phyloP scores from a whole-genome alignment of 169 alveolate genomes.

The Ichthyophthirius multifiliis region DNA sequence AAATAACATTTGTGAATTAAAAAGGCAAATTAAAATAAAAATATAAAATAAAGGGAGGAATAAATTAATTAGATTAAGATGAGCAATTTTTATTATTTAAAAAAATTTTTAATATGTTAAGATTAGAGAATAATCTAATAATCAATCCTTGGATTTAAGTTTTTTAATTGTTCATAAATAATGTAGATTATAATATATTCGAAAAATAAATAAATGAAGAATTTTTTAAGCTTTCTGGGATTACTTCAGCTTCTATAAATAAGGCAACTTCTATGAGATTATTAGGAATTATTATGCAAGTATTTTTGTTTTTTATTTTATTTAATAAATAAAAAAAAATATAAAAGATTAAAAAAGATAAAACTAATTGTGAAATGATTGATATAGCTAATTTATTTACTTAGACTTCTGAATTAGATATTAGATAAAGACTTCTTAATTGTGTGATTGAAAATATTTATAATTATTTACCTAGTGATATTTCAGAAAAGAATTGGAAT shows the following conservation, averaged over 20 bases:
- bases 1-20: neutral
- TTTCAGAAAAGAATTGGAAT: neutral
- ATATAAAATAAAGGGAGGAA: neutral
- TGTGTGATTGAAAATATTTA: neutral
- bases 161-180: neutral
- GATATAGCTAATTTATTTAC: neutral
- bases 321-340: neutral
- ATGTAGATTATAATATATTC: neutral
- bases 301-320: neutral
- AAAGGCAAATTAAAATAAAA: neutral
- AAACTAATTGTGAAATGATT: neutral
- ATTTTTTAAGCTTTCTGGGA: neutral
- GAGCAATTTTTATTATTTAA: neutral
- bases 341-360: neutral
- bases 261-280: slow-evolving; percentile 2
- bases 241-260: neutral
- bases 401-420: neutral
- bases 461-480: neutral
- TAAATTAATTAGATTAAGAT: neutral
- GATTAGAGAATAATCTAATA: neutral
- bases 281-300: slow-evolving; percentile 1
- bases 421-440: neutral
- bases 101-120: neutral
- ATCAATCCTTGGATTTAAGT: neutral
- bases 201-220: neutral